Evolutionary conservation across 352 stramenopile species (phyloP).

Genomic region (Globisporangium alternatum): DNA sequence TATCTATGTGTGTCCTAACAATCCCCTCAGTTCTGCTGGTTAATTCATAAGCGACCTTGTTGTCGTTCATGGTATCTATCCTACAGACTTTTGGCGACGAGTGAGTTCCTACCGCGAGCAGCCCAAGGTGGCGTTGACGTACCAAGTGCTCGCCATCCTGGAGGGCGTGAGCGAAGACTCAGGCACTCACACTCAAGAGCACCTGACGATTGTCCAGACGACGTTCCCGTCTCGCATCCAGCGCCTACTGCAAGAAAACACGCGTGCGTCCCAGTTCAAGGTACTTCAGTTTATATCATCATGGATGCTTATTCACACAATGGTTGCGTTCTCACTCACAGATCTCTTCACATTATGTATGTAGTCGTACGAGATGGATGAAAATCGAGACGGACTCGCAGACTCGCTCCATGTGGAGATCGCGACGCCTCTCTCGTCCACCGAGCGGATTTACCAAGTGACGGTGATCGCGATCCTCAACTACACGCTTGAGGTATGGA

Average conservation of each 20-base stretch:
- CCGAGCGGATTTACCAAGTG: slow-evolving; percentile 50
- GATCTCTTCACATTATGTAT: background rate
- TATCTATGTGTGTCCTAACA: background rate
- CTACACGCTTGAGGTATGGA: slow-evolving; percentile 44
- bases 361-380: slow-evolving; percentile 45
- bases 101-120: slow-evolving; percentile 65
- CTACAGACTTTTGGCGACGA: slow-evolving; percentile 57
- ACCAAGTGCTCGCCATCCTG: slow-evolving; percentile 59
- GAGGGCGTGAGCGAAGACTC: slow-evolving; percentile 34
- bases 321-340: background rate
- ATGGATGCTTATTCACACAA: background rate
- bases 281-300: slow-evolving; percentile 13
- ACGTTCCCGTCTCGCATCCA: slow-evolving; percentile 41
- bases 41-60: slow-evolving; percentile 1
- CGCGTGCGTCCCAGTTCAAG: slow-evolving; percentile 36
- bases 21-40: slow-evolving; percentile 11
- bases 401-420: slow-evolving; percentile 58
- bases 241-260: slow-evolving; percentile 38
- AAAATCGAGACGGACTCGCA: slow-evolving; percentile 42
- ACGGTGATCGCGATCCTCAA: slow-evolving; percentile 54
- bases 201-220: slow-evolving; percentile 41
- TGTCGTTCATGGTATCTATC: slow-evolving; percentile 10
- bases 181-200: slow-evolving; percentile 13
- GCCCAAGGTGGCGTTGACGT: slow-evolving; percentile 46
- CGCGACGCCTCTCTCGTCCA: slow-evolving; percentile 34